Base-by-base conservation (phyloP, 1,284 basidiomycete genomes). In the Pseudozyma thailandica region DNA sequence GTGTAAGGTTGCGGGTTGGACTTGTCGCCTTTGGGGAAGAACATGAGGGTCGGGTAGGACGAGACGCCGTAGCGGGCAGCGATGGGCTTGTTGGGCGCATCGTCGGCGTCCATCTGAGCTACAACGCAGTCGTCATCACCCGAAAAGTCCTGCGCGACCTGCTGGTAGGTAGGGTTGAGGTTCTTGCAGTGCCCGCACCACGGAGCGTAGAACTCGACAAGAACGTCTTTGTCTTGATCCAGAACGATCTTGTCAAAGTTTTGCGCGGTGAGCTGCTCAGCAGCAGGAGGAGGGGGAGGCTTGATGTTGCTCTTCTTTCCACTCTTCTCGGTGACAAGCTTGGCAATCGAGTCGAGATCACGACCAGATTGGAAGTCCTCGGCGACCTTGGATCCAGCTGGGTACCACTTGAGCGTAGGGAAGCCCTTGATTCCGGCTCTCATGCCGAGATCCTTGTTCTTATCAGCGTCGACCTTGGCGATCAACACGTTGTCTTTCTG, bases 361-460 rank as follows among this genome's bases (percentile, higher is more conserved):
- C 94, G 89, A 4, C 88, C 91, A 41, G 89, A 88, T 30, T 90
- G 87, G 78, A 94, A 97, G 58, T 88, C 87, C 73, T 90, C 88
- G 1, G 87, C 85, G 25, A 88, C 88, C 18, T 54, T 60, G 26
- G 73, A 74, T 37, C 86, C 87, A 39, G 84, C 83, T 50, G 89
- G 87, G 83, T 95, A 96, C 92, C 92, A 97, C 82, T 95, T 94
- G 64, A 97, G 84, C 41, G 94, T 95, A 7, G 94, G 94, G 86
- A 88, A 95, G 43, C 93, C 93, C 16, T 86, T 88, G 23, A 96
- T 90, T 18, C 87, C 92, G 78, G 88, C 93, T 83, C 90, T 59
- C 33, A 64, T 53, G 27, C 69, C 91, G 31, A 92, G 79, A 1
- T 88, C 85, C 78, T 89, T 90, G 69, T 93, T 90, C 59, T 91